Evolutionary conservation across 257 asterid genomes (phyloP), one percentile per base, ranked within the genome.

Genomic region (Mentha longifolia): DNA sequence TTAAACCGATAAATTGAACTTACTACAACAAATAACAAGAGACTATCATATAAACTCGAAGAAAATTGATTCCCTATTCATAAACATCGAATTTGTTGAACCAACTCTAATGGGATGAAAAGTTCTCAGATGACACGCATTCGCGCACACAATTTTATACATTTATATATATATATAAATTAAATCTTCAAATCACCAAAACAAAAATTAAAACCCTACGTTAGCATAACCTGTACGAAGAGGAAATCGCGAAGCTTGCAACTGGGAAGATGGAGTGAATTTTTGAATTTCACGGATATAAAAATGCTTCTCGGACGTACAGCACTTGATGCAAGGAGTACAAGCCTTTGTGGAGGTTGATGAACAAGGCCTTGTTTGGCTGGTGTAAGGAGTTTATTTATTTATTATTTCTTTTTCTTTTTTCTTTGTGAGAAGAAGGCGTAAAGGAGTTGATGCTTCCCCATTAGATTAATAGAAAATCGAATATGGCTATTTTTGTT

Each of bases 281-380:
- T 58, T 82, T 76, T 76, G 54, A 78, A 77, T 77, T 31, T 54
- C 55, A 47, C 59, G 30, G 67, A 66, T 74, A 73, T 77, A 74
- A 73, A 61, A 49, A 39, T 14, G 71, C 45, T 56, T 46, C 51
- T 39, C 50, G 6, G 16, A 69, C 20, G 78, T 76, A 65, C 80
- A 73, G 15, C 65, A n/a, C 55, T 67, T 42, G 68, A 62, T 41
- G 72, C 74, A 19, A 28, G 56, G 65, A 9, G 80, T 76, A 70
- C 76, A 71, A 65, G 41, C 30, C 22, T 11, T 10, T 12, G 1
- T n/a, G 1, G 2, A 7, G 43, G 1, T 31, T 13, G 67, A 39
- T 54, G 43, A 2, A 15, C 5, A 31, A 43, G 58, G 74, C 42
- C 75, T 22, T 58, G 61, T 61, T 71, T 35, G 70, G 70, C 67